Evolutionary conservation across 2,329 filamentous ascomycete species (phyloP).

Genomic region (Endothia cerciana): DNA sequence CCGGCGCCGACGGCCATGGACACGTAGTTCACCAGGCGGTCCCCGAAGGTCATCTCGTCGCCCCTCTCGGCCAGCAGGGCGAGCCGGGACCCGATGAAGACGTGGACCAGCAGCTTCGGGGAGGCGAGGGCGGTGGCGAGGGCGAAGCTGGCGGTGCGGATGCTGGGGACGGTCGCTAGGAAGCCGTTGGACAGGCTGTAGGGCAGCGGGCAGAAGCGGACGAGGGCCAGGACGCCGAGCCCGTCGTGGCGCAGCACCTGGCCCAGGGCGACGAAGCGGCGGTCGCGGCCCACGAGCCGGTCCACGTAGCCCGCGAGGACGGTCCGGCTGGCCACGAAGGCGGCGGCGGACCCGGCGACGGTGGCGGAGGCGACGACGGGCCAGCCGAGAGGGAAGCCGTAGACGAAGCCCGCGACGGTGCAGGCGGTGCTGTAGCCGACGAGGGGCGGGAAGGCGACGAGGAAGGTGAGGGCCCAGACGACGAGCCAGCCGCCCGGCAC

Average conservation of each 20-base stretch:
- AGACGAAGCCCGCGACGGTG: constrained; percentile 59
- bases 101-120: constrained; percentile 87
- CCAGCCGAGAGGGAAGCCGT: constrained; percentile 70
- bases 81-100: constrained; percentile 87
- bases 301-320: constrained; percentile 80
- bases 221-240: constrained; percentile 84
- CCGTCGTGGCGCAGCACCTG: constrained; percentile 91
- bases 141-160: constrained; percentile 75
- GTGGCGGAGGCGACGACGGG: constrained; percentile 80
- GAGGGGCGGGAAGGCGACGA: constrained; percentile 82
- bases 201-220: constrained; percentile 88
- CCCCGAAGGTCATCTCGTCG: constrained; percentile 78
- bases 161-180: constrained; percentile 88
- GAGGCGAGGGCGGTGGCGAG: constrained; percentile 76
- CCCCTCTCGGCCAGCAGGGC: constrained; percentile 81
- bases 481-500: constrained; percentile 74
- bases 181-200: constrained; percentile 95
- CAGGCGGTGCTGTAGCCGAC: constrained; percentile 82
- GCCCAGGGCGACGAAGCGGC: constrained; percentile 84
- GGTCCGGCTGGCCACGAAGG: constrained; percentile 81
- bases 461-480: constrained; percentile 74
- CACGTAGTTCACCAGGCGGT: constrained; percentile 82
- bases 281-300: constrained; percentile 78
- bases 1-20: constrained; percentile 74
- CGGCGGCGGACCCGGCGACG: constrained; percentile 74